Conservation (phyloP, 2,329 filamentous ascomycete species). For the Calycina marina region DNA sequence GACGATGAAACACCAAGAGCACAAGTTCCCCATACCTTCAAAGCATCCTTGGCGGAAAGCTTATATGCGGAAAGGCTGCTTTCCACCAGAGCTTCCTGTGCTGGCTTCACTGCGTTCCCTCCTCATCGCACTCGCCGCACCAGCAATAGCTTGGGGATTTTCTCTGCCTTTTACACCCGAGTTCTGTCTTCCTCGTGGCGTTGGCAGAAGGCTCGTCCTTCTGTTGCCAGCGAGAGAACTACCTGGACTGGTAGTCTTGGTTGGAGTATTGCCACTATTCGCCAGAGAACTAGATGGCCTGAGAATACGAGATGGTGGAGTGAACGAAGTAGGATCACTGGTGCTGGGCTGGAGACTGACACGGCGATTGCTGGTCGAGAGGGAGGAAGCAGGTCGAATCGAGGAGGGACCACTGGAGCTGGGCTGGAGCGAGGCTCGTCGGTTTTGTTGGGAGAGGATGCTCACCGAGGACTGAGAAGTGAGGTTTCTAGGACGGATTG, state of each 20-base stretch:
- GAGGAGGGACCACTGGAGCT: constrained; percentile 21
- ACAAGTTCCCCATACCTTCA: too few species aligned
- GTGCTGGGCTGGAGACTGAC: constrained; percentile 35
- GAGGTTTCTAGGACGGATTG: constrained; percentile 21
- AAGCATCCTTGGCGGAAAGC: too few species aligned
- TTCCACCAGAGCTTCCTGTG: constrained; percentile 14
- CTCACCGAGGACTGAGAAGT: constrained; percentile 28
- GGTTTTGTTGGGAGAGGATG: constrained; percentile 24
- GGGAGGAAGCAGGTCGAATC: constrained; percentile 7
- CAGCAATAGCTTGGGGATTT: constrained; percentile 32
- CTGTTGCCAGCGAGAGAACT: constrained; percentile 40
- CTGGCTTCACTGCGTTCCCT: constrained; percentile 12
- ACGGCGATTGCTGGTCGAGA: constrained; percentile 29
- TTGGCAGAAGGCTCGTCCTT: constrained; percentile 39
- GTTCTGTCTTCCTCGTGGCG: constrained; percentile 20
- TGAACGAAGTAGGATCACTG: constrained; percentile 20
- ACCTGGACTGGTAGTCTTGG: constrained; percentile 30
- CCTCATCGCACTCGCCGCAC: constrained; percentile 30
- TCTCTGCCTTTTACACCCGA: constrained; percentile 29
- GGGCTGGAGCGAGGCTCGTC: constrained; percentile 41
- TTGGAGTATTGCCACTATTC: constrained; percentile 14
- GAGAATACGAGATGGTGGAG: constrained; percentile 12
- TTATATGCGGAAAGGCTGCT: too few species aligned
- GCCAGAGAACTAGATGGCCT: constrained; percentile 44
- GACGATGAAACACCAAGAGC: too few species aligned